A percentile compares a stretch with the other conserved stretches of the same genome.
Evolutionary conservation across 177 flowering plant genomes (phyloP).

Genomic region (Telopea speciosissima): DNA sequence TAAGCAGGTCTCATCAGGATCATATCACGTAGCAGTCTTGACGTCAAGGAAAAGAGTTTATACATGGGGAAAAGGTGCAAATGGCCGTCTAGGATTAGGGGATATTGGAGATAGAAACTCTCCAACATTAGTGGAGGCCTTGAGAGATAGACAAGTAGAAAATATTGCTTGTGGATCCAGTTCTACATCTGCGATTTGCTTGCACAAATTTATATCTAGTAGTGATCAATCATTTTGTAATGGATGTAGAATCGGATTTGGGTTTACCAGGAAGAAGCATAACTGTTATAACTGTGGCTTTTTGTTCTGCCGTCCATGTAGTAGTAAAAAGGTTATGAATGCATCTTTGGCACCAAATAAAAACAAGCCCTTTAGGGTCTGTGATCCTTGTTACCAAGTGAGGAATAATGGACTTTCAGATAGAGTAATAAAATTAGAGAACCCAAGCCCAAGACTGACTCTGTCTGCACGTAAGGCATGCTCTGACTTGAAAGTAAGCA

Average conservation of each 20-base stretch:
- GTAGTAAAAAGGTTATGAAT: conserved; percentile 44
- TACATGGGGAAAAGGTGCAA: conserved; percentile 62
- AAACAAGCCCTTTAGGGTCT: conserved; percentile 47
- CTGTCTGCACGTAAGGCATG: conserved; percentile 16
- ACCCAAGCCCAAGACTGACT: conserved; percentile 21
- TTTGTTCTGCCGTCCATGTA: conserved; percentile 50
- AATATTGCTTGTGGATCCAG: conserved; percentile 51
- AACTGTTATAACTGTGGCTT: conserved; percentile 69
- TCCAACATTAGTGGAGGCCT: conserved; percentile 51
- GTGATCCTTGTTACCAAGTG: conserved; percentile 48
- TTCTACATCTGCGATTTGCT: conserved; percentile 55
- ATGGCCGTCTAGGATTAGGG: conserved; percentile 63
- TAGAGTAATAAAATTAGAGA: conserved; percentile 19
- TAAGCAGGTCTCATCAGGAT: conserved; percentile 49
- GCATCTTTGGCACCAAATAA: conserved; percentile 54
- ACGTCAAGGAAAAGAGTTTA: conserved; percentile 53
- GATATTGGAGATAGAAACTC: conserved; percentile 43
- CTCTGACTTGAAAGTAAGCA: conserved; percentile 22
- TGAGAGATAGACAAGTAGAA: conserved; percentile 50
- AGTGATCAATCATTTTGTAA: conserved; percentile 51
- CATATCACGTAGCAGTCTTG: conserved; percentile 53
- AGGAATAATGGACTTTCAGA: conserved; percentile 19
- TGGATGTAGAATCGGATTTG: conserved; percentile 47
- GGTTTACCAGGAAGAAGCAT: conserved; percentile 57
- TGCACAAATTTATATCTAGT: conserved; percentile 44